Evolutionary conservation across 2,329 filamentous ascomycete genomes (phyloP).

Genomic region (Sporothrix brasiliensis): DNA sequence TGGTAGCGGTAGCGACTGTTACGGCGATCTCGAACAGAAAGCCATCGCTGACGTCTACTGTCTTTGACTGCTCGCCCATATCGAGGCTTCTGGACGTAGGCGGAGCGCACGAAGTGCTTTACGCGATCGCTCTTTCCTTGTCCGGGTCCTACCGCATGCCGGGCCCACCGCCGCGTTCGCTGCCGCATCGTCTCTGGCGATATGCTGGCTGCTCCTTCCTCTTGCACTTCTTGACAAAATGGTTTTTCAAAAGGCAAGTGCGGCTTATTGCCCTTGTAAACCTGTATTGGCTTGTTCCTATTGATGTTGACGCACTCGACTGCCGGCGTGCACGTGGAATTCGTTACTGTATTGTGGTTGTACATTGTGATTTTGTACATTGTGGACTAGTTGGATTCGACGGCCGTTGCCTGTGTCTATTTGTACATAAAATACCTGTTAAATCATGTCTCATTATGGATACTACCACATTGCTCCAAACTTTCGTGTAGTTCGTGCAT

Average conservation of each 20-base stretch:
- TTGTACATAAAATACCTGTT: too few relatives aligned
- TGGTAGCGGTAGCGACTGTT: too few relatives aligned
- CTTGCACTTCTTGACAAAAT: not conserved
- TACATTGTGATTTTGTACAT: too few relatives aligned
- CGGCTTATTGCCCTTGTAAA: not conserved
- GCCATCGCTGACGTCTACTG: not conserved
- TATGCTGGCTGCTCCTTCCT: not conserved
- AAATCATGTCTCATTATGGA: not conserved
- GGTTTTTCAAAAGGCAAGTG: not conserved
- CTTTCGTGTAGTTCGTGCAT: not conserved
- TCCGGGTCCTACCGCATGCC: not conserved
- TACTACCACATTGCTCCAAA: not conserved
- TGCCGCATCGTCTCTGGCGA: not conserved
- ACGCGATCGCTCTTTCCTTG: not conserved
- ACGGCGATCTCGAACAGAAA: too few relatives aligned
- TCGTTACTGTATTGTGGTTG: not conserved
- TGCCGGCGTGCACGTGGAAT: not conserved
- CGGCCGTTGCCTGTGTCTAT: too few relatives aligned
- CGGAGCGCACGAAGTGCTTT: too few relatives aligned
- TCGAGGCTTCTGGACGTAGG: not conserved
- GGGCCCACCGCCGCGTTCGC: not conserved
- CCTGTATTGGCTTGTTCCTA: not conserved
- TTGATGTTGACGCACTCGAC: not conserved
- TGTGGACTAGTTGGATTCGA: too few relatives aligned
- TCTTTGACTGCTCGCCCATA: not conserved